A percentile compares a stretch with the other conserved stretches of the same genome.
These are phyloP conservation scores for Euphorbia schlechtendalii DNA, from an alignment of 441 rosid genomes.

Conservation along the genomic window DNA sequence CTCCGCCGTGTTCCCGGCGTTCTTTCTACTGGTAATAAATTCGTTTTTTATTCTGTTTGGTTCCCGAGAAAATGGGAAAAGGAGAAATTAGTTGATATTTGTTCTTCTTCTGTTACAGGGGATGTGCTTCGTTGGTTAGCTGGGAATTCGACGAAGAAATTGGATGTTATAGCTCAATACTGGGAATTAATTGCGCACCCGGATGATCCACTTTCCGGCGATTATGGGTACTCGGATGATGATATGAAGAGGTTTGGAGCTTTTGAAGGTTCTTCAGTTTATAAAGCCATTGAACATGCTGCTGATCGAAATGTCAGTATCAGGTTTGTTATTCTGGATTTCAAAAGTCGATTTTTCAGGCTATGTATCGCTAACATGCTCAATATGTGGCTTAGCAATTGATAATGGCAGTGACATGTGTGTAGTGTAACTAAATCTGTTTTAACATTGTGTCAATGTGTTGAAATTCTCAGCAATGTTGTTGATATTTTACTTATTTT, in stretches of 20 bases:
- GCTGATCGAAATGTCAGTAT: constrained; percentile 59
- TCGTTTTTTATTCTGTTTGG: neutral
- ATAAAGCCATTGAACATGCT: constrained; percentile 52
- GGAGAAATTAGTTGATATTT: neutral
- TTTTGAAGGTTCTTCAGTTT: constrained; percentile 47
- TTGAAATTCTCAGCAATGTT: too few species aligned
- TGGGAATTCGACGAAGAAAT: constrained; percentile 50
- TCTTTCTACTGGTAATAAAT: constrained; percentile 56
- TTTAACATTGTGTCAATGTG: too few species aligned
- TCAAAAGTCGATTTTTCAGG: too few species aligned
- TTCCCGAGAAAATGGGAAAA: neutral
- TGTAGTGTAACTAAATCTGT: too few species aligned
- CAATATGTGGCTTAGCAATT: too few species aligned
- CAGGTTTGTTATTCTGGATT: too few species aligned
- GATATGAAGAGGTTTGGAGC: constrained; percentile 56
- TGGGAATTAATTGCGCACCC: constrained; percentile 77
- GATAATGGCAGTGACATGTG: too few species aligned
- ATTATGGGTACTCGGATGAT: constrained; percentile 58
- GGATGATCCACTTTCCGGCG: constrained; percentile 69
- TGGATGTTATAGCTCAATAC: constrained; percentile 82
- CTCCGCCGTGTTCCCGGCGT: constrained; percentile 67
- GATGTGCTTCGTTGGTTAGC: constrained; percentile 84
- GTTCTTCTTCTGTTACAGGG: constrained; percentile 23
- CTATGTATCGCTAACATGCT: too few species aligned
- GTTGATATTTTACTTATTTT: too few species aligned